Evolutionary conservation across 768 basidiomycete genomes (phyloP), one percentile per base, ranked within the genome.

Genomic region (Lactarius evosmus): DNA sequence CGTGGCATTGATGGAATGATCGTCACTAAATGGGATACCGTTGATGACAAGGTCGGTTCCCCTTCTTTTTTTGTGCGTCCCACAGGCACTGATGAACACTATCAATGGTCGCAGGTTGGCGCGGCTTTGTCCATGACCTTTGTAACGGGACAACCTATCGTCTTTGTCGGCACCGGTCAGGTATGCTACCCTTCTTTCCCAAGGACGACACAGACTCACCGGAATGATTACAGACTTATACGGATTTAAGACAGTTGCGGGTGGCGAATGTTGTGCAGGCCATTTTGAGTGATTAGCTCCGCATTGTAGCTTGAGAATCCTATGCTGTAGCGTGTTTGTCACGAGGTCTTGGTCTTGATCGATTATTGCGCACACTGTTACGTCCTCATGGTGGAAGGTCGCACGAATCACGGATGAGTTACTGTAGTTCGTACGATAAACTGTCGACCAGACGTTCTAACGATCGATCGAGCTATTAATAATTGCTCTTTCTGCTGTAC

Each of bases 111-210:
- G 2, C 71, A 97, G 95, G 96, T 99, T 56, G 97, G 97, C 38
- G 97, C 97, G 7, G 97, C 97, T 9, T 81, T 99, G 58, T 97
- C 94, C 3, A 98, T 99, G 97, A 97, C 96, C 56, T 98, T 97
- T 75, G 93, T 98, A 60, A 98, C 97, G 2, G 96, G 97, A 27
- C 95, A 98, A 72, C 96, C 97, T 19, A 98, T 99, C 77, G 82
- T 98, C 27, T 99, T 99, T 74, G 94, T 99, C 67, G 97, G 97
- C 7, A 97, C 94, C 71, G 97, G 97, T 40, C 95, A 95, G 88
- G 91, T 93, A 67, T 44, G 85, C 73, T 54, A 29, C 61, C 33
- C 17, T 49, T 29, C 2, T 8, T 40, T 46, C 14, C 27, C 7
- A 34, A 30, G 32, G 9, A 11, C 19, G 27, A 36, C 7, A 34